Evolutionary conservation across 805 yeast genomes (phyloP).

Genomic region (Blastobotrys chiropterorum): DNA sequence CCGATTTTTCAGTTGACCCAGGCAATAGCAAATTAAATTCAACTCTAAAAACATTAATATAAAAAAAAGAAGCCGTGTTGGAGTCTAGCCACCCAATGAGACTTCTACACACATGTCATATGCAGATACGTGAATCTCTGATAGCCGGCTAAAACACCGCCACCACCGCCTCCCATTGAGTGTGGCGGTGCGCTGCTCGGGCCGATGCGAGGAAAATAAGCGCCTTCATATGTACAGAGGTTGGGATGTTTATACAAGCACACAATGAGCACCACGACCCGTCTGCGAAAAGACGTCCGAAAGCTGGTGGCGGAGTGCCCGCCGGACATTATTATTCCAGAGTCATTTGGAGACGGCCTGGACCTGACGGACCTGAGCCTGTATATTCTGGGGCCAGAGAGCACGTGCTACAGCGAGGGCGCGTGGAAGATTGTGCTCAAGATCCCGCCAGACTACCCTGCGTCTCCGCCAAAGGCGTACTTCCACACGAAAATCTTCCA

Average conservation of each 20-base stretch:
- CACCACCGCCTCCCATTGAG: too few species aligned
- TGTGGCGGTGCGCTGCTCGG: too few species aligned
- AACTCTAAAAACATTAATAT: too few species aligned
- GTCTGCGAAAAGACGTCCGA: constrained; percentile 11
- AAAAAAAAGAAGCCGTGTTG: too few species aligned
- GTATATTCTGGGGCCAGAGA: constrained; percentile 32
- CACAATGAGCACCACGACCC: constrained; percentile 3
- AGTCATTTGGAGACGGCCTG: constrained; percentile 5
- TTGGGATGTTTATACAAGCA: not conserved
- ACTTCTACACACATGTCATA: too few species aligned
- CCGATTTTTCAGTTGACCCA: too few species aligned
- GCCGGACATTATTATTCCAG: constrained; percentile 8
- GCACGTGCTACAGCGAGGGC: constrained; percentile 40
- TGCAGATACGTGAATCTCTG: too few species aligned
- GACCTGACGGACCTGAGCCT: constrained; percentile 1
- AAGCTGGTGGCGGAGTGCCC: constrained; percentile 10
- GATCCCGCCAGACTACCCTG: constrained; percentile 38
- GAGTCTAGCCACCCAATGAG: too few species aligned
- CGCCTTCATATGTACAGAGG: not conserved
- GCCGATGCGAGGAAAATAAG: too few species aligned
- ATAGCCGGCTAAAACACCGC: too few species aligned
- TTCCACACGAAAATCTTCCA: constrained; percentile 31
- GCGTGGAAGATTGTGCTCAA: constrained; percentile 40
- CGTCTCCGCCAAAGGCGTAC: constrained; percentile 38
- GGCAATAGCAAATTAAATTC: too few species aligned